These are phyloP conservation scores for Tetraselmis striata DNA, from an alignment of 139 green algal genomes.

Conservation along the genomic window DNA sequence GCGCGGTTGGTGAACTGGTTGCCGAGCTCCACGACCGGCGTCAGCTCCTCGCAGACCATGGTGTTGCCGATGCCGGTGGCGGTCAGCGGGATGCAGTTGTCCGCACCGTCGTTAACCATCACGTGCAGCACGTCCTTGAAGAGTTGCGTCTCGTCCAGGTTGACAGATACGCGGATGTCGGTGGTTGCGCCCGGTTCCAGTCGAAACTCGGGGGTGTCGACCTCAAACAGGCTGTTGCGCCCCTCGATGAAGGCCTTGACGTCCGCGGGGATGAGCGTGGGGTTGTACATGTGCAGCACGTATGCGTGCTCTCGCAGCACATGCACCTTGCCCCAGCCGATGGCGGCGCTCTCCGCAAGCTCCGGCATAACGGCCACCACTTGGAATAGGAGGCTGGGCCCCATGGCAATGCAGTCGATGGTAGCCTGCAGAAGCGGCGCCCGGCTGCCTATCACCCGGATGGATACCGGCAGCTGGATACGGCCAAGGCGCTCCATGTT, in stretches of 20 bases:
- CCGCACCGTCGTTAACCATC: constrained; percentile 61
- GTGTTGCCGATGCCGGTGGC: constrained; percentile 55
- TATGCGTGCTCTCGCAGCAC: constrained; percentile 51
- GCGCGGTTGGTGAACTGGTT: constrained; percentile 54
- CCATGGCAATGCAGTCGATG: constrained; percentile 51
- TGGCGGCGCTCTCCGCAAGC: constrained; percentile 1
- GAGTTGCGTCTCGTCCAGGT: constrained; percentile 41
- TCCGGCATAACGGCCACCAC: constrained; percentile 1
- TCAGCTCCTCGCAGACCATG: constrained; percentile 48
- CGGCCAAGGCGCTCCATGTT: constrained; percentile 47
- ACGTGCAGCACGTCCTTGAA: constrained; percentile 70
- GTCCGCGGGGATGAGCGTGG: constrained; percentile 56
- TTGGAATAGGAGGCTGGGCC: constrained; percentile 52
- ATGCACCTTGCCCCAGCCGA: constrained; percentile 53
- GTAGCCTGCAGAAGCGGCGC: constrained; percentile 48
- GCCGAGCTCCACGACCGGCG: constrained; percentile 52
- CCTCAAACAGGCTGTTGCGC: constrained; percentile 48
- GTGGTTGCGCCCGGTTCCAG: constrained; percentile 35
- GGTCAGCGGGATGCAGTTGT: constrained; percentile 49
- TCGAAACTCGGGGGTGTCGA: constrained; percentile 38
- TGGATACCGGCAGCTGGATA: constrained; percentile 59
- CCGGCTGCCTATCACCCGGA: constrained; percentile 41
- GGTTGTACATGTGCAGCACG: constrained; percentile 56
- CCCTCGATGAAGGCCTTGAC: constrained; percentile 66
- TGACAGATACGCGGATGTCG: constrained; percentile 8